Percentiles rank a stretch among this genome's conserved stretches.
These are phyloP conservation scores for Xylaria polymorpha DNA, from an alignment of 2,329 filamentous ascomycete species.

Conservation along the genomic window DNA sequence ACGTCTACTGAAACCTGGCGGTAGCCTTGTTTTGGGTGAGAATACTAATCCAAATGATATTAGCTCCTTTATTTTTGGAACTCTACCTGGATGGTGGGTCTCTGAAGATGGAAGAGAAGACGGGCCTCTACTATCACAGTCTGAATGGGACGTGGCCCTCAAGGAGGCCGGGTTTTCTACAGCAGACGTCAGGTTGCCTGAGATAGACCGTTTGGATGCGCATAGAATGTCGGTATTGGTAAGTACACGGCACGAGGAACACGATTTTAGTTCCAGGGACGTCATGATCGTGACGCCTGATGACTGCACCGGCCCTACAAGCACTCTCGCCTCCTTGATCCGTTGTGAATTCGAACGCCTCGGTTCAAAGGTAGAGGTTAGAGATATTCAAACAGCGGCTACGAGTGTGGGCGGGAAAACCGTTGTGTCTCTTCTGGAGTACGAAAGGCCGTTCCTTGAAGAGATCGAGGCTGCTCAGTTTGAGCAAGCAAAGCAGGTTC, in stretches of 20 bases:
- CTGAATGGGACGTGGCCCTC: conserved; percentile 24
- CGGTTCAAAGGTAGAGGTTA: conserved; percentile 4
- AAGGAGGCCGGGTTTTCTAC: conserved; percentile 14
- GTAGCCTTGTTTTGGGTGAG: conserved; percentile 11
- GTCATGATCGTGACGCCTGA: conserved; percentile 17
- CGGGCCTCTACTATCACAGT: conserved; percentile 10
- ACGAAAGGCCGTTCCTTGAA: conserved; percentile 20
- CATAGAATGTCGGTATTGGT: conserved; percentile 22
- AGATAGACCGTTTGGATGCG: neutral
- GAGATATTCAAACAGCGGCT: conserved; percentile 6
- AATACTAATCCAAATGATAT: conserved; percentile 25
- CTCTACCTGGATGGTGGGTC: conserved; percentile 21
- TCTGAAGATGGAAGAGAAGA: conserved; percentile 24
- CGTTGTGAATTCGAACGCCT: conserved; percentile 14
- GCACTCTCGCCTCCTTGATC: conserved; percentile 16
- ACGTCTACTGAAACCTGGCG: conserved; percentile 12
- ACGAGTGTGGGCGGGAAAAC: conserved; percentile 7
- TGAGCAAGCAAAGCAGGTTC: conserved; percentile 16
- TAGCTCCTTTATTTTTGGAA: conserved; percentile 24
- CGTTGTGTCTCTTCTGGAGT: conserved; percentile 23
- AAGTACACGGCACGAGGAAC: conserved; percentile 9
- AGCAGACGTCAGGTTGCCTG: conserved; percentile 12
- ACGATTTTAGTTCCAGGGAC: conserved; percentile 12
- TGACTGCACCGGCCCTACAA: neutral
- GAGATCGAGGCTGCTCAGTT: conserved; percentile 9